Evolutionary conservation across 805 yeast genomes (phyloP).

Genomic region (Saccharomyces mikatae): DNA sequence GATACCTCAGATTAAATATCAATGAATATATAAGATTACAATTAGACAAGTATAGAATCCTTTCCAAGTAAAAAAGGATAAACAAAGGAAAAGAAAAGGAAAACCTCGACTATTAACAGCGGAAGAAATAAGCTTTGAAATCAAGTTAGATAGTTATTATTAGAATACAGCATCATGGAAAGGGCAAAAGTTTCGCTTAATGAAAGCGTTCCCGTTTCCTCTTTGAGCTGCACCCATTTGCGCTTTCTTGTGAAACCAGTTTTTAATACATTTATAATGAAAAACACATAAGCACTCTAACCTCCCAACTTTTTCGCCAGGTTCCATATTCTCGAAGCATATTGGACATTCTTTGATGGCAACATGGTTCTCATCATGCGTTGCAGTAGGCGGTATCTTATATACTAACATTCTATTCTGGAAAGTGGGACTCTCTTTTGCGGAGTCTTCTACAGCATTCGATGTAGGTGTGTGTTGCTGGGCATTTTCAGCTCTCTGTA

Average conservation of each 20-base stretch:
- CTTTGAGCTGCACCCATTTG: slow-evolving; percentile 32
- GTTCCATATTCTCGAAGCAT: slow-evolving; percentile 79
- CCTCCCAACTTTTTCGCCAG: slow-evolving; percentile 86
- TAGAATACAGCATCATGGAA: slow-evolving; percentile 36
- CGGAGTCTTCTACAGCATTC: not conserved
- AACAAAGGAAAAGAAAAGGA: not conserved
- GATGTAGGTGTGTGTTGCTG: slow-evolving; percentile 33
- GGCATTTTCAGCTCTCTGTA: slow-evolving; percentile 46
- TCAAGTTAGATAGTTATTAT: not conserved
- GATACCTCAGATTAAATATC: slow-evolving; percentile 3
- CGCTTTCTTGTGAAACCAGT: slow-evolving; percentile 85
- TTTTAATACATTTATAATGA: slow-evolving; percentile 83
- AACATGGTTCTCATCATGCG: slow-evolving; percentile 21
- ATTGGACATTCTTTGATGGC: slow-evolving; percentile 79
- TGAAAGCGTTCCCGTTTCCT: slow-evolving; percentile 1
- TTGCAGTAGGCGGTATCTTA: slow-evolving; percentile 27
- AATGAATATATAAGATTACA: not conserved
- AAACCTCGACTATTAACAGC: not conserved
- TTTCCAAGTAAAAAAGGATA: not conserved
- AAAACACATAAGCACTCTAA: slow-evolving; percentile 91
- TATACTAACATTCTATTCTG: slow-evolving; percentile 81
- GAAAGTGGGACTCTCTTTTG: slow-evolving; percentile 19
- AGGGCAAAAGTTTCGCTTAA: slow-evolving; percentile 39
- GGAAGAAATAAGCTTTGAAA: not conserved
- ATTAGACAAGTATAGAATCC: not conserved